phyloP scores from a whole-genome alignment of 1,139 yeast species.

The Candida tetrigidarum region DNA sequence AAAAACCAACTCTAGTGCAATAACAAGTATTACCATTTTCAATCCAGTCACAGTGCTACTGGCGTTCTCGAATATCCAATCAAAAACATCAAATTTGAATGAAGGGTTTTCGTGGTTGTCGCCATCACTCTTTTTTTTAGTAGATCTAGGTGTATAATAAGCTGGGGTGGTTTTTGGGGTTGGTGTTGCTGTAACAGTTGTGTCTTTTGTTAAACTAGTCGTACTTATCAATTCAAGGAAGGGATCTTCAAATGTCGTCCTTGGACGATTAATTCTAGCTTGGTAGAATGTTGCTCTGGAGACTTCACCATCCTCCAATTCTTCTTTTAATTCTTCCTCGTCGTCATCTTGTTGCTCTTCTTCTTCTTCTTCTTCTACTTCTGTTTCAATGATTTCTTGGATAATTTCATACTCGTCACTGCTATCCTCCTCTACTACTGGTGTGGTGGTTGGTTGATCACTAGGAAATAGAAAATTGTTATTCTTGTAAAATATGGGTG shows the following conservation, averaged over 20 bases:
- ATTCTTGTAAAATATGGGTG: not conserved
- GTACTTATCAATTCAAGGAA: not conserved
- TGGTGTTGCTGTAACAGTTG: not conserved
- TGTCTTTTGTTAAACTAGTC: not conserved
- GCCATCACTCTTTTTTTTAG: not conserved
- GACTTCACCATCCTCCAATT: not conserved
- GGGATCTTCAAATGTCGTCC: conserved; percentile 5
- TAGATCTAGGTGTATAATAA: not conserved
- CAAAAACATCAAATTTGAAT: conserved; percentile 11
- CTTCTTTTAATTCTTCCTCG: not conserved
- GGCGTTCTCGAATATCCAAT: conserved; percentile 9
- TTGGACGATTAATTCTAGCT: not conserved
- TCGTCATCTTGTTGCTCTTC: not conserved
- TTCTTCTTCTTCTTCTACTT: not conserved
- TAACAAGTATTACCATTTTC: not conserved
- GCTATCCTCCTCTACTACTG: not conserved
- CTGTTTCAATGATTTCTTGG: not conserved
- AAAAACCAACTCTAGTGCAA: not conserved
- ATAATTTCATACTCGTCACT: not conserved
- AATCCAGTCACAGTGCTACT: not conserved
- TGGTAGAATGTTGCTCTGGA: not conserved
- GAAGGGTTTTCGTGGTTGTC: not conserved
- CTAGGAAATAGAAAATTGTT: not conserved
- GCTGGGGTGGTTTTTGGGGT: not conserved
- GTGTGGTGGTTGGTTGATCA: not conserved